Base-by-base conservation (phyloP, 257 asterid species). In the Lavandula angustifolia region DNA sequence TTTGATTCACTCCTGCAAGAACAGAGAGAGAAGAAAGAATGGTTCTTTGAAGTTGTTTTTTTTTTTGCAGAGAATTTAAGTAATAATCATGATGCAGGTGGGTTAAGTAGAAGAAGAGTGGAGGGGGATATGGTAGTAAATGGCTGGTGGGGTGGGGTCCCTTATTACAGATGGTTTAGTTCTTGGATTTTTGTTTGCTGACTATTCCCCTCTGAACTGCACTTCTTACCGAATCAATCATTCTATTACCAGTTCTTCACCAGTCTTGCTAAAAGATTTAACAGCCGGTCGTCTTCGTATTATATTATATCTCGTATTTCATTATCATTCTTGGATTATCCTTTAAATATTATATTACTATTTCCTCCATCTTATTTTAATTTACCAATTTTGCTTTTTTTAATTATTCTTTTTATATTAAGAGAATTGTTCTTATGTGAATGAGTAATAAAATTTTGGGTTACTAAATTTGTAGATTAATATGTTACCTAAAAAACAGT, bases 71-170 rank as follows among this genome's bases (percentile, higher is more conserved):
- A 66, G 58, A 60, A 47, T 73, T 63, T 42, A 66, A 52, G 73
- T 18, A 58, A 59, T 37, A 61, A 58, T n/a, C n/a, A n/a, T 53
- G 68, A 64, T 40, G 43, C 60, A 14, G 53, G 46, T 66, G 64
- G 77, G 64, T 54, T 51, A 48, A 68, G 76, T 66, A 55, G 75
- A 54, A 37, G 47, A 18, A 37, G 53, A 4, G 31, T 4, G 2
- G 52, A 47, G 22, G 11, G 50, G 32, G 56, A 51, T 49, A 50
- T 48, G 62, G 48, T 53, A 33, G 12, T 13, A 50, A 31, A 13
- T 40, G 54, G 77, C 51, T 40, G 76, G 68, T 48, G 57, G 16
- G 44, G 73, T 60, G 73, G 77, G 77, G 73, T 27, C 69, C 27
- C 54, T 68, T 62, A 67, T 62, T 74, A 42, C 75, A 41, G 64